phyloP scores from a whole-genome alignment of 768 basidiomycete genomes.

The Lactifluus hygrophoroides region DNA sequence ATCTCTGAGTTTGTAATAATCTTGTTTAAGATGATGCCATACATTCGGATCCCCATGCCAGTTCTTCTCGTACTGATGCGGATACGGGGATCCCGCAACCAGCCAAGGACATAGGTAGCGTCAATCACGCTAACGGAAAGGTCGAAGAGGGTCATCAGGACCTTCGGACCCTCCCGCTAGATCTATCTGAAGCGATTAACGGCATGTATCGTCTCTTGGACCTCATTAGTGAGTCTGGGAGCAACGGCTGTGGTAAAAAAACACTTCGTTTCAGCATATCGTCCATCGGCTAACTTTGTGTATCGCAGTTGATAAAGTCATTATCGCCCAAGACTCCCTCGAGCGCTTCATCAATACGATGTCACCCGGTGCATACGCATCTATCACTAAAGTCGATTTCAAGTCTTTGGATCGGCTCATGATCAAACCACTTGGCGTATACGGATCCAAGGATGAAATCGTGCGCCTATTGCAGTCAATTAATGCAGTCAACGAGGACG shows the following conservation, averaged over 20 bases:
- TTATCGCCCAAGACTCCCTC: constrained; percentile 46
- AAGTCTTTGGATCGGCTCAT: constrained; percentile 38
- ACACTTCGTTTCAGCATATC: background rate
- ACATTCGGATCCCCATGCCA: background rate
- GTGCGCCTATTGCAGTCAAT: constrained; percentile 35
- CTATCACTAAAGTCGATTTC: constrained; percentile 46
- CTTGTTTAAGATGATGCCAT: background rate
- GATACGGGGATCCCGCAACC: background rate
- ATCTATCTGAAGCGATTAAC: constrained; percentile 24
- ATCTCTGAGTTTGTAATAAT: background rate
- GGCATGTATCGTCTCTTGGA: constrained; percentile 48
- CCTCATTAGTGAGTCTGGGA: constrained; percentile 42
- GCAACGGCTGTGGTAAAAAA: constrained; percentile 43
- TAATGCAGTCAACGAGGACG: constrained; percentile 30
- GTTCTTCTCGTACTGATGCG: background rate
- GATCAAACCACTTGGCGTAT: constrained; percentile 46
- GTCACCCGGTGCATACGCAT: constrained; percentile 41
- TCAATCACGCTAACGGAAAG: background rate
- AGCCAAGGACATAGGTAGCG: background rate
- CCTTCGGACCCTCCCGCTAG: background rate
- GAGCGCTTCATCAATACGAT: constrained; percentile 39
- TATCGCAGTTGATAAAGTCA: constrained; percentile 49
- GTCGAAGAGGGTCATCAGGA: background rate
- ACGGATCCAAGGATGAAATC: no score
- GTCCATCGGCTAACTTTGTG: background rate